Base-by-base conservation (phyloP, 164 flowering plant genomes). In the Aristolochia fimbriata region DNA sequence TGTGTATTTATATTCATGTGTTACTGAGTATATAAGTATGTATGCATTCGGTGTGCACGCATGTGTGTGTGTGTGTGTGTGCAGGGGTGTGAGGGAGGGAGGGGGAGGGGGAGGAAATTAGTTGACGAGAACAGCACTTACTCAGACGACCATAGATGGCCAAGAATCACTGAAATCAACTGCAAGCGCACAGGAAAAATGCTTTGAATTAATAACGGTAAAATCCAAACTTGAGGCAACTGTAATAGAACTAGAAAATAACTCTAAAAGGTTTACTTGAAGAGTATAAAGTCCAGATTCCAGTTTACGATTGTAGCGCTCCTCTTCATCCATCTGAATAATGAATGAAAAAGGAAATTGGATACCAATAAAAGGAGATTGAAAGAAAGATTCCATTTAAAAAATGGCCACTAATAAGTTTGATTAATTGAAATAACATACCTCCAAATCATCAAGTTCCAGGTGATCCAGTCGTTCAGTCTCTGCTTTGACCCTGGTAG, bases 61-160 rank as follows among this genome's bases (percentile, higher is more conserved):
- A 27, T 27, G 30, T 27, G 30, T 27, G 43, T 37, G 1, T 37
- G 43, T 37, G 43, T 37, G 43, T 27, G 12, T 37, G 43, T 37
- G 43, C 8, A 10, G 9, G 10, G 1, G 43, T 37, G 43, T 37
- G 10, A 37, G 43, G 8, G 43, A 37, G 43, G 8, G 43, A 37
- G 10, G 1, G 43, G 1, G n/a, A n/a, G n/a, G n/a, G n/a, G n/a
- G n/a, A n/a, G n/a, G n/a, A n/a, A n/a, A n/a, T n/a, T n/a, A n/a
- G 10, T 6, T 37, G 7, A 37, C 43, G 8, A 37, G 3, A 11
- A 52, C 24, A 7, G 24, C 47, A 78, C 99, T 81, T 88, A 94
- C 99, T 94, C 99, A 47, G 89, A 80, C 19, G 95, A 81, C 99
- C 99, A 91, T 64, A 94, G 80, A 78, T 94, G 96, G 52, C 97